Evolutionary conservation across 140 eudicot species (phyloP).

Genomic region (Anethum foeniculum): DNA sequence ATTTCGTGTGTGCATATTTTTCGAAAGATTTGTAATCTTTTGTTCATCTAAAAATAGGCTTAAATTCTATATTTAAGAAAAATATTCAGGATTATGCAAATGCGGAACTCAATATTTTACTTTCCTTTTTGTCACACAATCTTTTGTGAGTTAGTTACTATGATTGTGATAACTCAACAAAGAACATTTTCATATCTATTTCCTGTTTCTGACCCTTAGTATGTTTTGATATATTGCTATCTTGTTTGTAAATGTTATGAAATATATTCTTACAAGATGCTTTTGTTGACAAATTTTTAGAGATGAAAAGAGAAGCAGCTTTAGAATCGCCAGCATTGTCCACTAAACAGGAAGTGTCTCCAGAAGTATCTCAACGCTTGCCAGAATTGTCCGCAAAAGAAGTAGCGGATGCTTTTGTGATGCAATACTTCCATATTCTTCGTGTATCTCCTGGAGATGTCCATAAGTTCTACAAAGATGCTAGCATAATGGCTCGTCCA

Average conservation of each 20-base stretch:
- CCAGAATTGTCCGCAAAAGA: background rate
- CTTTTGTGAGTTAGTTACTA: background rate
- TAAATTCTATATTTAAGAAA: background rate
- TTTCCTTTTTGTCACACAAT: background rate
- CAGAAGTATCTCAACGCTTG: background rate
- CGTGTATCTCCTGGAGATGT: background rate
- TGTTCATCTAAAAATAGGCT: background rate
- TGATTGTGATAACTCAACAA: background rate
- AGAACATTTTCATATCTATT: background rate
- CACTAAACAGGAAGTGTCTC: background rate
- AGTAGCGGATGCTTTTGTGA: slow-evolving; percentile 1
- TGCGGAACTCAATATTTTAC: background rate
- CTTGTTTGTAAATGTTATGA: background rate
- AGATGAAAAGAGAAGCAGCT: background rate
- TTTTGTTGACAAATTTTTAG: background rate
- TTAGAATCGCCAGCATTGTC: background rate
- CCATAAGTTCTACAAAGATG: slow-evolving; percentile 8
- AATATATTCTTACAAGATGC: background rate
- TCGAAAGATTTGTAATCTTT: background rate
- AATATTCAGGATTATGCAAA: background rate
- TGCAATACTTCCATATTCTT: background rate
- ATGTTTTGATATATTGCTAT: background rate
- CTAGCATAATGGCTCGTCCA: slow-evolving; percentile 2
- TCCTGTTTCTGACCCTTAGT: background rate
- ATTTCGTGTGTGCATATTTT: background rate